phyloP scores from a whole-genome alignment of 1,139 yeast genomes.

The Insectozyma bohioensis region DNA sequence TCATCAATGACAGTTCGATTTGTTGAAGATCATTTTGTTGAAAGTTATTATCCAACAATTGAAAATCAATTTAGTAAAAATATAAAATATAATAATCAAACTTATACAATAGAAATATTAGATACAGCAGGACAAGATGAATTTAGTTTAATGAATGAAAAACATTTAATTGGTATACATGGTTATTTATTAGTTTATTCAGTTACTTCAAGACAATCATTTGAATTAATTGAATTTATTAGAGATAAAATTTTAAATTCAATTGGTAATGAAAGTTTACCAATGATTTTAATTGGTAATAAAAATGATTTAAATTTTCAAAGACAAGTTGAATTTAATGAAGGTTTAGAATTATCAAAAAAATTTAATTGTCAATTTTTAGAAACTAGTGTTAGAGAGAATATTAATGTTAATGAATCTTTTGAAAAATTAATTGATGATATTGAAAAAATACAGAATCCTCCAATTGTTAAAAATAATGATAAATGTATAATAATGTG shows the following conservation, averaged over 20 bases:
- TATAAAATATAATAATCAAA: slow-evolving; percentile 69
- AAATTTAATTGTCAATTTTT: slow-evolving; percentile 65
- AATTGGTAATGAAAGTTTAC: slow-evolving; percentile 70
- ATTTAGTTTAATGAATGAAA: slow-evolving; percentile 79
- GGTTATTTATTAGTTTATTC: slow-evolving; percentile 85
- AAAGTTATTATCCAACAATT: slow-evolving; percentile 88
- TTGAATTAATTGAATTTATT: slow-evolving; percentile 74
- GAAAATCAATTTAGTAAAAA: slow-evolving; percentile 84
- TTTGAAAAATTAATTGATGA: slow-evolving; percentile 69
- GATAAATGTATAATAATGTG: slow-evolving; percentile 40
- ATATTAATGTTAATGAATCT: slow-evolving; percentile 63
- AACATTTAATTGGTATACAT: slow-evolving; percentile 79
- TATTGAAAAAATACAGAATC: slow-evolving; percentile 63
- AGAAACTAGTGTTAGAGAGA: slow-evolving; percentile 82
- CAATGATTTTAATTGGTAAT: slow-evolving; percentile 83
- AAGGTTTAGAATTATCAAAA: slow-evolving; percentile 65
- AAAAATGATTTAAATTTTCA: slow-evolving; percentile 70
- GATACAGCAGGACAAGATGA: slow-evolving; percentile 98
- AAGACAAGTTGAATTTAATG: slow-evolving; percentile 63
- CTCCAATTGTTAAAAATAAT: slow-evolving; percentile 36
- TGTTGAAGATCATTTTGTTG: slow-evolving; percentile 87
- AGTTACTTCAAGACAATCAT: slow-evolving; percentile 75
- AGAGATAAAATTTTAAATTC: slow-evolving; percentile 83
- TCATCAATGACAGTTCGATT: slow-evolving; percentile 84
- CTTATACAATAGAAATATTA: slow-evolving; percentile 79